Evolutionary conservation across 2,329 filamentous ascomycete genomes (phyloP).

Genomic region (Venturia aucupariae): DNA sequence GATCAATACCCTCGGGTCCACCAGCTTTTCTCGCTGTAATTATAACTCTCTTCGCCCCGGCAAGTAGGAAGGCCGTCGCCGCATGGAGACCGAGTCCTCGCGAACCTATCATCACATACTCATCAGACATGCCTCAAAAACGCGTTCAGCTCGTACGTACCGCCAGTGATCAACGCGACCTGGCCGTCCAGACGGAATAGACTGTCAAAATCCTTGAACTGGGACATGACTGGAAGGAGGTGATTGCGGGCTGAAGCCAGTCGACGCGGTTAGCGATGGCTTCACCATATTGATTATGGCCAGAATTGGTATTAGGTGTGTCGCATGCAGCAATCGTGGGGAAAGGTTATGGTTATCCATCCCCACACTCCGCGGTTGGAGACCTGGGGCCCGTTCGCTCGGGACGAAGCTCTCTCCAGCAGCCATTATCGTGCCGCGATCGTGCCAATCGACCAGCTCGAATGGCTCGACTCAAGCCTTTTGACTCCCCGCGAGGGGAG

Average conservation of each 20-base stretch:
- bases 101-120: conserved; percentile 24
- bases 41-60: conserved; percentile 31
- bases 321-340: not conserved
- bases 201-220: conserved; percentile 25
- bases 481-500: not conserved
- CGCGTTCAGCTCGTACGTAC: conserved; percentile 17
- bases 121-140: not conserved
- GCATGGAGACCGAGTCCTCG: conserved; percentile 31
- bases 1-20: conserved; percentile 30
- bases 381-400: not conserved
- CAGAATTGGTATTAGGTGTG: not conserved
- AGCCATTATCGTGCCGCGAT: not conserved
- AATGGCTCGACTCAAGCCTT: not conserved
- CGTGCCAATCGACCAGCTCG: not conserved
- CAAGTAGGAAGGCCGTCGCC: conserved; percentile 31
- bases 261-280: not conserved
- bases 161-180: conserved; percentile 29
- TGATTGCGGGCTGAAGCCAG: not conserved
- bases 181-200: conserved; percentile 31
- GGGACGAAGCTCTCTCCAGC: not conserved
- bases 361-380: not conserved
- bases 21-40: conserved; percentile 30
- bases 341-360: not conserved
- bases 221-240: conserved; percentile 21
- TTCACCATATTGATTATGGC: not conserved